A percentile compares a stretch with the other conserved stretches of the same genome.
These are phyloP conservation scores for Mycena galericulata DNA, from an alignment of 768 basidiomycete species.

Conservation along the genomic window DNA sequence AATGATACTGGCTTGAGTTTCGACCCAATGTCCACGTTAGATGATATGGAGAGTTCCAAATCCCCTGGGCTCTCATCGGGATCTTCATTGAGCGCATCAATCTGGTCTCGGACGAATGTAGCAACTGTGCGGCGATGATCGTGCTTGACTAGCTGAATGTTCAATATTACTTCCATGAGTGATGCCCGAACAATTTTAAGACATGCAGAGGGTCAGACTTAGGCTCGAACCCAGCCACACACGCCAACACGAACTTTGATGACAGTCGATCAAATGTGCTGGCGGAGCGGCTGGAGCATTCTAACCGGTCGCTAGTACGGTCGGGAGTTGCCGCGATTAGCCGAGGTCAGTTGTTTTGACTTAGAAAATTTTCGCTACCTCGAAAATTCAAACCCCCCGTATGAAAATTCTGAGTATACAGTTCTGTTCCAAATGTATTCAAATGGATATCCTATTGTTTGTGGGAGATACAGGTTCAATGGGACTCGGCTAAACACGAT, in stretches of 20 bases:
- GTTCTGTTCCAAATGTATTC: background rate
- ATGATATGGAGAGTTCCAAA: background rate
- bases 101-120: slow-evolving; percentile 11
- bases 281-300: background rate
- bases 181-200: background rate
- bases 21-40: slow-evolving; percentile 8
- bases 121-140: slow-evolving; percentile 8
- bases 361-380: slow-evolving; percentile 3
- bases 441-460: background rate
- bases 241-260: background rate
- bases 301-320: slow-evolving; percentile 6
- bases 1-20: background rate
- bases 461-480: background rate
- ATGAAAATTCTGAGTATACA: slow-evolving; percentile 7
- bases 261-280: background rate
- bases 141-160: slow-evolving; percentile 1
- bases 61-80: background rate
- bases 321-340: background rate
- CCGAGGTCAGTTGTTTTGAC: slow-evolving; percentile 5
- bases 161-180: no score
- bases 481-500: background rate
- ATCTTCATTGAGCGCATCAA: slow-evolving; percentile 1
- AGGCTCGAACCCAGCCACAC: background rate
- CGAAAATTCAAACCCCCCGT: background rate
- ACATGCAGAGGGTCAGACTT: background rate